Percentiles rank a stretch among this genome's conserved stretches.
These are phyloP conservation scores for Hypoxylon subgilvum DNA, from an alignment of 495 filamentous ascomycete species.

Conservation along the genomic window DNA sequence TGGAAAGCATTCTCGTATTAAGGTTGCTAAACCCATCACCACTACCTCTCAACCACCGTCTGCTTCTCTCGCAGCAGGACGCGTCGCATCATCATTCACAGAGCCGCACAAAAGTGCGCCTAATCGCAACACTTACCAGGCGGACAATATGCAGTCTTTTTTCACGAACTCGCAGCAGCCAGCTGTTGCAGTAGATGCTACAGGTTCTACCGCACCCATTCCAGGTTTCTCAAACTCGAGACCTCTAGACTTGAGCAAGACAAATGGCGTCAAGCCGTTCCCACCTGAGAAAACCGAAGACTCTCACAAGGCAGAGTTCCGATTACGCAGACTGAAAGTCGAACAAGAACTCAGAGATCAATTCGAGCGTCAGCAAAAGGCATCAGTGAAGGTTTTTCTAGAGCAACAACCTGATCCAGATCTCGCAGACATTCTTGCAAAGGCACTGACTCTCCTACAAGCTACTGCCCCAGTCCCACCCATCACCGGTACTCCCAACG, in stretches of 20 bases:
- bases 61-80: conserved; percentile 35
- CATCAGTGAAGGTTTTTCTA: conserved; percentile 59
- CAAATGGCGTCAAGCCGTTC: conserved; percentile 76
- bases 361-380: conserved; percentile 69
- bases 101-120: conserved; percentile 25
- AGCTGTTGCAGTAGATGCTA: conserved; percentile 36
- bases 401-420: conserved; percentile 73
- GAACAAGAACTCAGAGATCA: conserved; percentile 79
- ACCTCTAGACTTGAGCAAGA: conserved; percentile 45
- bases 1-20: conserved; percentile 76
- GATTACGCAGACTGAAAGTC: conserved; percentile 77
- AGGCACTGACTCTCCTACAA: conserved; percentile 72
- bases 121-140: conserved; percentile 40
- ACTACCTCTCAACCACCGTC: conserved; percentile 53
- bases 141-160: conserved; percentile 48
- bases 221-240: conserved; percentile 42
- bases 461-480: conserved; percentile 44
- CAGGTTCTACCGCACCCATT: conserved; percentile 37
- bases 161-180: conserved; percentile 46
- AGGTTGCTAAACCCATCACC: conserved; percentile 47
- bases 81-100: conserved; percentile 39
- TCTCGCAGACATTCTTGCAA: conserved; percentile 72
- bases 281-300: conserved; percentile 84
- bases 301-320: conserved; percentile 79
- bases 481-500: conserved; percentile 60